phyloP scores from a whole-genome alignment of 2,329 filamentous ascomycete species.

The Penicillium verrucosum region DNA sequence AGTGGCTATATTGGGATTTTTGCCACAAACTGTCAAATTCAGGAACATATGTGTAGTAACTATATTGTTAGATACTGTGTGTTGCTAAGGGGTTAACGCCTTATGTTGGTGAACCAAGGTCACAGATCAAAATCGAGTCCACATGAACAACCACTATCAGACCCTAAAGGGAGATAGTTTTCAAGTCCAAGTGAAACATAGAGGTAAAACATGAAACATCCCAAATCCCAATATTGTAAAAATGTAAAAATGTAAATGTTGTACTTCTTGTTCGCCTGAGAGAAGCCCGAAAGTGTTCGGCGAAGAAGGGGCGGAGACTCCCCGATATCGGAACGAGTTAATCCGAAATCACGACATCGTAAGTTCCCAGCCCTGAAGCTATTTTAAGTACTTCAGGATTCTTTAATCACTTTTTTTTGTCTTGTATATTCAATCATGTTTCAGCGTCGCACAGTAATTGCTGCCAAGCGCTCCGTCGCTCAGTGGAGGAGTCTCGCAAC shows the following conservation, averaged over 20 bases:
- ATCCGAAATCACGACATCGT: slow-evolving; percentile 11
- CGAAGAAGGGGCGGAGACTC: background rate
- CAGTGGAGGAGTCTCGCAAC: slow-evolving; percentile 26
- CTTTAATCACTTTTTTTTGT: background rate
- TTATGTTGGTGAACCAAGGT: no score
- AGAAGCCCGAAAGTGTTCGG: background rate
- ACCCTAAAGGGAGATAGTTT: background rate
- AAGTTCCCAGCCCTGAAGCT: background rate
- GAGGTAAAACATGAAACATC: background rate
- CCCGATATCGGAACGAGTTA: slow-evolving; percentile 9
- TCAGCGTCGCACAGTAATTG: slow-evolving; percentile 22
- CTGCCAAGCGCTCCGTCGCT: slow-evolving; percentile 21
- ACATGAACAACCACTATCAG: background rate
- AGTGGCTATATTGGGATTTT: background rate
- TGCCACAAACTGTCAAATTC: background rate
- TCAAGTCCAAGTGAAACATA: background rate
- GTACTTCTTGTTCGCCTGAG: background rate
- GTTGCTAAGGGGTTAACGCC: background rate
- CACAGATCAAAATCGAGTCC: background rate
- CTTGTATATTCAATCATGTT: slow-evolving; percentile 25
- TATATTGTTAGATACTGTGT: background rate
- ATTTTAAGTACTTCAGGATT: background rate
- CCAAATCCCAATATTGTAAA: no score
- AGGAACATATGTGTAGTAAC: background rate
- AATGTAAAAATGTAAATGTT: background rate